Evolutionary conservation across 768 basidiomycete species (phyloP).

Genomic region (Paxillus involutus): DNA sequence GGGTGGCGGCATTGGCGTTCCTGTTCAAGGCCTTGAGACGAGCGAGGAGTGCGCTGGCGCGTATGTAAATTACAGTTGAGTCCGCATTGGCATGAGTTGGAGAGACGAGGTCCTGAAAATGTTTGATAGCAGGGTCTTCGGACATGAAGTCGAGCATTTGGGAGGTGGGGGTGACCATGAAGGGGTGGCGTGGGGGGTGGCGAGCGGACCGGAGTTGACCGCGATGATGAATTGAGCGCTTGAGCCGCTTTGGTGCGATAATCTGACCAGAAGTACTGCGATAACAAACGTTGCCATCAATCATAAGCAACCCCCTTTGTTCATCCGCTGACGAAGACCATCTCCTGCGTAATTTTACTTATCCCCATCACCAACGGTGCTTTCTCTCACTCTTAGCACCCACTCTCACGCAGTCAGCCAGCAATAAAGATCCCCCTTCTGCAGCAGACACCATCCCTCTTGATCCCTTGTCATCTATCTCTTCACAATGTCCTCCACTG

Average conservation of each 20-base stretch:
- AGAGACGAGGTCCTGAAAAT: slow-evolving; percentile 63
- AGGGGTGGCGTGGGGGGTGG: not conserved
- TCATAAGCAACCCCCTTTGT: slow-evolving; percentile 4
- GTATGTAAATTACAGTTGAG: slow-evolving; percentile 49
- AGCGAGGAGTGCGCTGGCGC: slow-evolving; percentile 74
- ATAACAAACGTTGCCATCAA: slow-evolving; percentile 3
- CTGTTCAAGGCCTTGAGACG: slow-evolving; percentile 81
- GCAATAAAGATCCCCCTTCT: slow-evolving; percentile 15
- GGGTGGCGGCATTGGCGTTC: slow-evolving; percentile 67
- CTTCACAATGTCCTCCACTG: slow-evolving; percentile 24
- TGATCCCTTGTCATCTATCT: not conserved
- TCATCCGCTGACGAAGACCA: slow-evolving; percentile 16
- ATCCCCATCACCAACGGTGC: not conserved
- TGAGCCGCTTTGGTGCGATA: not conserved
- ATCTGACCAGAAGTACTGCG: not conserved
- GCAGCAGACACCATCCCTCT: not conserved
- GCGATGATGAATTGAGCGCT: no score
- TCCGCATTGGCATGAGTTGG: slow-evolving; percentile 46
- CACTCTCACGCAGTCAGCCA: slow-evolving; percentile 25
- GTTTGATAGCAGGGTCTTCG: slow-evolving; percentile 54
- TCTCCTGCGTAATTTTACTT: slow-evolving; percentile 4
- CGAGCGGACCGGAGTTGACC: slow-evolving; percentile 2
- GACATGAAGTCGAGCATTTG: slow-evolving; percentile 23
- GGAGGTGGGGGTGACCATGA: no score
- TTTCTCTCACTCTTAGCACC: slow-evolving; percentile 22